Evolutionary conservation across 2,329 filamentous ascomycete species (phyloP).

Genomic region (Pestalotiopsis sp.): DNA sequence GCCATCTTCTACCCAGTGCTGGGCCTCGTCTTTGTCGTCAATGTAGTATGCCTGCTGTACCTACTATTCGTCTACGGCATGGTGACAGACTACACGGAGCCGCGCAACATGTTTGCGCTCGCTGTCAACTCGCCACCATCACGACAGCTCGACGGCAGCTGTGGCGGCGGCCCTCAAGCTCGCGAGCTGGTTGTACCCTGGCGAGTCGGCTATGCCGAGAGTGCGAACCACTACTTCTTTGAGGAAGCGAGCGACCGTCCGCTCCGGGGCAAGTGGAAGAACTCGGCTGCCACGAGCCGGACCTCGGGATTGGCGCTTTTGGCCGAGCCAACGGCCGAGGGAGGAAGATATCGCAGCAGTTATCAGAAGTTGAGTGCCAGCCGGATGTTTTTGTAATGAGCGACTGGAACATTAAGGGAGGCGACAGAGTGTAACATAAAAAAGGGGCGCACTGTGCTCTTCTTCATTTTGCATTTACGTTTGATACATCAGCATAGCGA

Average conservation of each 20-base stretch:
- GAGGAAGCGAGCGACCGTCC: conserved; percentile 34
- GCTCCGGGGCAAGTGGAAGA: conserved; percentile 26
- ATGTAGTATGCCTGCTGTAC: conserved; percentile 65
- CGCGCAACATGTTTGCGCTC: conserved; percentile 71
- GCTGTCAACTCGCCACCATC: conserved; percentile 61
- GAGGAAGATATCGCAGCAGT: conserved; percentile 19
- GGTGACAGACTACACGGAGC: conserved; percentile 78
- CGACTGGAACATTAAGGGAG: not conserved
- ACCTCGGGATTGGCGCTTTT: not conserved
- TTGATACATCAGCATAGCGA: conserved; percentile 1
- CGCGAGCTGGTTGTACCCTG: conserved; percentile 41
- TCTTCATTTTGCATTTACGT: not conserved
- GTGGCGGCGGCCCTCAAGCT: conserved; percentile 36
- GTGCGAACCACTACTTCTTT: conserved; percentile 43
- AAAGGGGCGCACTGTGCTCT: not conserved
- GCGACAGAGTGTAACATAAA: not conserved
- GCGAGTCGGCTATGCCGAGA: conserved; percentile 38
- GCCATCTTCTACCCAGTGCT: conserved; percentile 68
- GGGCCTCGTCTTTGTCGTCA: conserved; percentile 64
- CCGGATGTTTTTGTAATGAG: conserved; percentile 8
- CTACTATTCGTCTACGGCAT: conserved; percentile 58
- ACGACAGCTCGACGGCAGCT: conserved; percentile 35
- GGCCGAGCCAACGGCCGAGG: not conserved
- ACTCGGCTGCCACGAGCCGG: conserved; percentile 8
- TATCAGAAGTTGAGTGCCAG: conserved; percentile 25